Evolutionary conservation across 768 basidiomycete genomes (phyloP).

Genomic region (Rhodocollybia butyracea): DNA sequence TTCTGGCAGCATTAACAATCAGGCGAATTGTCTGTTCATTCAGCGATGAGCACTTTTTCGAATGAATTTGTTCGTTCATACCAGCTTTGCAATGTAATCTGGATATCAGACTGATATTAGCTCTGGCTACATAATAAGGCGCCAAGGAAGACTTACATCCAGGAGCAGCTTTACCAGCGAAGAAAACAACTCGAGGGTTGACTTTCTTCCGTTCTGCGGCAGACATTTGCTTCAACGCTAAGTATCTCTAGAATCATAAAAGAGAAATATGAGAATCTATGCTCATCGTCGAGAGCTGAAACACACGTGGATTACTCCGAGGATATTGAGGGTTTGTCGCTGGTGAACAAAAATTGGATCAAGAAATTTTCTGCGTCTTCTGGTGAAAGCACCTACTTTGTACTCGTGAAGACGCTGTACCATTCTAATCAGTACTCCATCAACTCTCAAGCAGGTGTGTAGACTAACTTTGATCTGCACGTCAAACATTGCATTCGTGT

Average conservation of each 20-base stretch:
- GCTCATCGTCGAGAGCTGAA: background rate
- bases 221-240: conserved; percentile 74
- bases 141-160: conserved; percentile 53
- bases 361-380: background rate
- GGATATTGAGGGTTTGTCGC: conserved; percentile 93
- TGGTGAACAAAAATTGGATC: conserved; percentile 20
- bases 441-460: background rate
- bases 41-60: too few relatives aligned
- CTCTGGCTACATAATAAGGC: background rate
- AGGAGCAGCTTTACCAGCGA: conserved; percentile 96
- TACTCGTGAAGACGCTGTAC: conserved; percentile 86
- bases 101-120: background rate
- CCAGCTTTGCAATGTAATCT: conserved; percentile 93
- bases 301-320: conserved; percentile 82
- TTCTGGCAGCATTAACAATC: conserved; percentile 83
- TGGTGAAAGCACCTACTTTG: conserved; percentile 45
- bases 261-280: background rate
- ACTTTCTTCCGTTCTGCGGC: conserved; percentile 79
- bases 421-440: conserved; percentile 14
- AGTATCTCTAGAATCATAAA: conserved; percentile 59
- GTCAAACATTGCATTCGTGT: conserved; percentile 81
- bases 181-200: conserved; percentile 88
- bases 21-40: conserved; percentile 74
- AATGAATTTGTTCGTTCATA: too few relatives aligned
- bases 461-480: conserved; percentile 77